Evolutionary conservation across 495 filamentous ascomycete species (phyloP).

Genomic region (Podospora sp.): DNA sequence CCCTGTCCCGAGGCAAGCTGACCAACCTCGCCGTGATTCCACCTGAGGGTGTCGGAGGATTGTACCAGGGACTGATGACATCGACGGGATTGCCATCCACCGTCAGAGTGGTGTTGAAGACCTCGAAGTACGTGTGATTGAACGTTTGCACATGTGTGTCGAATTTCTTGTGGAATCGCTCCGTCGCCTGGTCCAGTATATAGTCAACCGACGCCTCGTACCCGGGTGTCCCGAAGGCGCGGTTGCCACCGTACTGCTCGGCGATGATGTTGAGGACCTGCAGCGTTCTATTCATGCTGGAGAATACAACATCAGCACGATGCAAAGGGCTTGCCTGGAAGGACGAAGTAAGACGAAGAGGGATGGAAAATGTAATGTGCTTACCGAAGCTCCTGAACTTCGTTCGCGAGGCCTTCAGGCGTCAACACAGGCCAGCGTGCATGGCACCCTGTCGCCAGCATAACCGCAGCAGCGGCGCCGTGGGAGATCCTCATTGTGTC

Average conservation of each 20-base stretch:
- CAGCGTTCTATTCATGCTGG: slow-evolving; percentile 38
- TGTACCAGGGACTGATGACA: slow-evolving; percentile 37
- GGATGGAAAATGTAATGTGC: no score
- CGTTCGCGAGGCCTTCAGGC: not conserved
- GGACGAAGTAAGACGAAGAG: no score
- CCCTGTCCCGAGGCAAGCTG: slow-evolving; percentile 36
- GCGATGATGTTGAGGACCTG: slow-evolving; percentile 49
- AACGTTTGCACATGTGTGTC: slow-evolving; percentile 60
- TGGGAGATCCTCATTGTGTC: not conserved
- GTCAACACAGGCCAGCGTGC: not conserved
- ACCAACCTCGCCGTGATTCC: slow-evolving; percentile 28
- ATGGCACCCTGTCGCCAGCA: not conserved
- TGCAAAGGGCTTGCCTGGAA: no score
- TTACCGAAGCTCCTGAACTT: not conserved
- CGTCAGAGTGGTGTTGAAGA: slow-evolving; percentile 30
- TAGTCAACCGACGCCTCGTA: slow-evolving; percentile 68
- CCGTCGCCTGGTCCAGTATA: slow-evolving; percentile 50
- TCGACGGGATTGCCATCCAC: slow-evolving; percentile 31
- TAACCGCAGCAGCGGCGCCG: not conserved
- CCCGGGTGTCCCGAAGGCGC: slow-evolving; percentile 62
- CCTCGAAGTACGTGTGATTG: slow-evolving; percentile 38
- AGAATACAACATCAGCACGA: not conserved
- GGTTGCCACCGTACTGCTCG: slow-evolving; percentile 42
- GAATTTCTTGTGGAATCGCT: slow-evolving; percentile 33
- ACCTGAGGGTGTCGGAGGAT: slow-evolving; percentile 26